These are phyloP conservation scores for Alloteropsis semialata DNA, from an alignment of 176 grass and related monocot genomes.

Conservation along the genomic window DNA sequence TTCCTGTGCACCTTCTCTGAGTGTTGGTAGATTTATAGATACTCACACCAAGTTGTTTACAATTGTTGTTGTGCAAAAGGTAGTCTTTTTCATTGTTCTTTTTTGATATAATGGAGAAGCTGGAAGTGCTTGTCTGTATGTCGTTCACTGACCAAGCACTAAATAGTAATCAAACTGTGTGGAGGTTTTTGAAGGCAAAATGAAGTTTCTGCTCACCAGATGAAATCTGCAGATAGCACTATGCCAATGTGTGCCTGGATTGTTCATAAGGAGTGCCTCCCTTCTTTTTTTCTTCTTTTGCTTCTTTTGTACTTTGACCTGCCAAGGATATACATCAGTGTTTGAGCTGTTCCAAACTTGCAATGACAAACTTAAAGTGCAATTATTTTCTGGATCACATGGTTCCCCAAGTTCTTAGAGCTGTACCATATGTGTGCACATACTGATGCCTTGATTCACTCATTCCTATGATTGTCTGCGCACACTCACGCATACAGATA, in stretches of 20 bases:
- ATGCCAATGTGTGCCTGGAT: constrained; percentile 4
- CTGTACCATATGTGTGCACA: constrained; percentile 15
- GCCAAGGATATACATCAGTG: not conserved
- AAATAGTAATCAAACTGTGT: constrained; percentile 5
- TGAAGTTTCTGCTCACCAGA: constrained; percentile 12
- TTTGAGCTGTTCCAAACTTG: constrained; percentile 35
- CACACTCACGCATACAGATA: not conserved
- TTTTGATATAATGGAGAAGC: constrained; percentile 32
- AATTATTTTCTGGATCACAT: constrained; percentile 38
- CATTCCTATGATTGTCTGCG: not conserved
- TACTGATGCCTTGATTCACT: not conserved
- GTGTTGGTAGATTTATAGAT: constrained; percentile 1
- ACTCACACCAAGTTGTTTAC: constrained; percentile 25
- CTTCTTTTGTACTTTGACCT: constrained; percentile 21
- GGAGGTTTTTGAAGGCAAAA: constrained; percentile 21
- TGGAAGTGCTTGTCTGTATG: constrained; percentile 28
- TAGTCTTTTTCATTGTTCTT: constrained; percentile 15
- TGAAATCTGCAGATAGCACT: not conserved
- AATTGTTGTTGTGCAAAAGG: constrained; percentile 20
- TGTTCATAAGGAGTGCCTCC: constrained; percentile 24
- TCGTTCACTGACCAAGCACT: not conserved
- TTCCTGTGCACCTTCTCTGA: not conserved
- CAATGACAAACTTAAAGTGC: constrained; percentile 8
- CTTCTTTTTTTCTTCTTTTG: not conserved
- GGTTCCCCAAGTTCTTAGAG: not conserved